A percentile compares a stretch with the other conserved stretches of the same genome.
Conservation (phyloP, 2,329 filamentous ascomycete genomes). For the Thielaviopsis euricoi region DNA sequence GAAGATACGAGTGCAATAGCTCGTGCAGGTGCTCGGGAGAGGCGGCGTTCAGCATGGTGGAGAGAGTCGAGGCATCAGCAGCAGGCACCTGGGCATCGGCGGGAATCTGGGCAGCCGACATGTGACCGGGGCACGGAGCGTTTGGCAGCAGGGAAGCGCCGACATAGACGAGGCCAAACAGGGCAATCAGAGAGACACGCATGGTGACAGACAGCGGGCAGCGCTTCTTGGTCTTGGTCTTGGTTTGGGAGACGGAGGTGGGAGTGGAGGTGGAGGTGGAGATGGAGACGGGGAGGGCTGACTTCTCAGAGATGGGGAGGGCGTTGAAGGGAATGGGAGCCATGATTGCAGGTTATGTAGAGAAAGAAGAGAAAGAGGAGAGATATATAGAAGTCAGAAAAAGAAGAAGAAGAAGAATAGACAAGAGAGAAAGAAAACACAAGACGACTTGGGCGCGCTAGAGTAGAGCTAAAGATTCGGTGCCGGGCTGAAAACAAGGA, state of each 20-base stretch:
- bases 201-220: constrained; percentile 3
- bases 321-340: not conserved
- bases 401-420: not conserved
- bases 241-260: not conserved
- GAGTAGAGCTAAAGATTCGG: not conserved
- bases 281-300: not conserved
- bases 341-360: not conserved
- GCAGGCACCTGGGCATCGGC: not conserved
- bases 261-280: not conserved
- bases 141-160: not conserved
- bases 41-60: constrained; percentile 31
- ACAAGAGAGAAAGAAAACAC: not conserved
- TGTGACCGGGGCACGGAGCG: not conserved
- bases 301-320: not conserved
- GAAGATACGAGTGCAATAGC: constrained; percentile 46
- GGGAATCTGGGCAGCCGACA: not conserved
- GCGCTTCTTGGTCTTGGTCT: constrained; percentile 1
- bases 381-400: not conserved
- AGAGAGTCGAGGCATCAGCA: constrained; percentile 2
- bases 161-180: constrained; percentile 7
- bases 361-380: not conserved
- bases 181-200: constrained; percentile 4
- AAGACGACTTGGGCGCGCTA: not conserved
- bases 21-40: constrained; percentile 46
- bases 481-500: not conserved